Conservation (phyloP, 192 early-diverging fungal species). For the Coemansia sp. region DNA sequence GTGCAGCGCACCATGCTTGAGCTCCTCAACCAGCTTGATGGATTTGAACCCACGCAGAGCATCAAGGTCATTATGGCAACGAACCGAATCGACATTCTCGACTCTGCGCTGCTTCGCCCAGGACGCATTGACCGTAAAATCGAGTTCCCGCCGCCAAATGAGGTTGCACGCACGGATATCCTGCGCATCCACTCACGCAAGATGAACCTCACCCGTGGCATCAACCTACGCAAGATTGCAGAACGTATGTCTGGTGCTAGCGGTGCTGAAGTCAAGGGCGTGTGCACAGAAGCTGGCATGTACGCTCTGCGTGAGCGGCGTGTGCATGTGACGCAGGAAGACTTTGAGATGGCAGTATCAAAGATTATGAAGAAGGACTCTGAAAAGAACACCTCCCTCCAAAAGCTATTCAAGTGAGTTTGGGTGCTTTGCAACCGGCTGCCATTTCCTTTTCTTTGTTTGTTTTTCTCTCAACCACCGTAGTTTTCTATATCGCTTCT, state of each 20-base stretch:
- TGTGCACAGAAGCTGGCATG: slow-evolving; percentile 89
- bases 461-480: not conserved
- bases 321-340: slow-evolving; percentile 99
- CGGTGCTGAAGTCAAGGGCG: slow-evolving; percentile 87
- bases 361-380: slow-evolving; percentile 99
- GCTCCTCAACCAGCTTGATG: slow-evolving; percentile 86
- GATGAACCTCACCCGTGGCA: slow-evolving; percentile 89
- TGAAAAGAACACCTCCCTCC: slow-evolving; percentile 93
- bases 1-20: slow-evolving; percentile 91
- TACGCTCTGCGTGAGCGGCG: slow-evolving; percentile 91
- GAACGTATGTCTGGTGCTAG: slow-evolving; percentile 83
- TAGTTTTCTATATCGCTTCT: too few relatives aligned
- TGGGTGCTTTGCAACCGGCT: not conserved
- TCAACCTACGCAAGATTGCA: slow-evolving; percentile 87
- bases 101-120: slow-evolving; percentile 82
- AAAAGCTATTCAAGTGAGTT: slow-evolving; percentile 94
- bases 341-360: slow-evolving; percentile 99
- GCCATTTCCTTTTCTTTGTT: not conserved
- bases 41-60: slow-evolving; percentile 88
- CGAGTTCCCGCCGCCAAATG: slow-evolving; percentile 87
- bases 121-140: slow-evolving; percentile 92
- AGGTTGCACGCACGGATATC: slow-evolving; percentile 82
- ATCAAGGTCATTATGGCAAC: slow-evolving; percentile 95
- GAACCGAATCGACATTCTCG: slow-evolving; percentile 88
- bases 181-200: slow-evolving; percentile 89